phyloP scores from a whole-genome alignment of 2,329 filamentous ascomycete genomes.

The Ustilaginoidea virens region DNA sequence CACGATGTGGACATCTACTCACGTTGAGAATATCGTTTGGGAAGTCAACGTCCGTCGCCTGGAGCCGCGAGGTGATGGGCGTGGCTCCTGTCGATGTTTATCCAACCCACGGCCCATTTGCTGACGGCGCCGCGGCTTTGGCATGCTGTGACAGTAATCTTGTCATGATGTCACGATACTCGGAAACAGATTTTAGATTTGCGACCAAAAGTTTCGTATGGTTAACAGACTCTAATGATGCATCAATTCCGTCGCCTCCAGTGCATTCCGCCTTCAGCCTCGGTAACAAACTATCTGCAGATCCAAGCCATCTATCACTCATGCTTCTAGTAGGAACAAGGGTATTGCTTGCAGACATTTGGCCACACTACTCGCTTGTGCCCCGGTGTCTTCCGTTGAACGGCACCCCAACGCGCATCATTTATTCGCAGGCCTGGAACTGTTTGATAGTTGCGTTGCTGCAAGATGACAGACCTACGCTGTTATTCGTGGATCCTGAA shows the following conservation, averaged over 20 bases:
- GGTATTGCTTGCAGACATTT: slow-evolving; percentile 38
- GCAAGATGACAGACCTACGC: slow-evolving; percentile 25
- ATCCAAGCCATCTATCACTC: slow-evolving; percentile 24
- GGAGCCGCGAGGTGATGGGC: slow-evolving; percentile 19
- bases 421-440: slow-evolving; percentile 38
- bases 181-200: slow-evolving; percentile 15
- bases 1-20: slow-evolving; percentile 35
- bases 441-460: slow-evolving; percentile 38
- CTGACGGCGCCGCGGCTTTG: slow-evolving; percentile 18
- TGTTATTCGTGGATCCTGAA: slow-evolving; percentile 41
- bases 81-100: slow-evolving; percentile 20
- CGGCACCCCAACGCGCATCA: slow-evolving; percentile 33
- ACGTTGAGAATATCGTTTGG: slow-evolving; percentile 17
- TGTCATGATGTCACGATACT: slow-evolving; percentile 24
- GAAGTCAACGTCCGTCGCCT: slow-evolving; percentile 10
- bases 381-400: slow-evolving; percentile 31
- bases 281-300: slow-evolving; percentile 20
- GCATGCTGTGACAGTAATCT: slow-evolving; percentile 33
- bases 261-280: slow-evolving; percentile 33
- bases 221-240: slow-evolving; percentile 33
- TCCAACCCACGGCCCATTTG: slow-evolving; percentile 11
- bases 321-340: slow-evolving; percentile 33
- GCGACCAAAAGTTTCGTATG: slow-evolving; percentile 30
- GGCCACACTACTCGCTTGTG: slow-evolving; percentile 27
- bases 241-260: slow-evolving; percentile 27